Evolutionary conservation across 2,329 filamentous ascomycete species (phyloP).

Genomic region (Grosmannia clavigera): DNA sequence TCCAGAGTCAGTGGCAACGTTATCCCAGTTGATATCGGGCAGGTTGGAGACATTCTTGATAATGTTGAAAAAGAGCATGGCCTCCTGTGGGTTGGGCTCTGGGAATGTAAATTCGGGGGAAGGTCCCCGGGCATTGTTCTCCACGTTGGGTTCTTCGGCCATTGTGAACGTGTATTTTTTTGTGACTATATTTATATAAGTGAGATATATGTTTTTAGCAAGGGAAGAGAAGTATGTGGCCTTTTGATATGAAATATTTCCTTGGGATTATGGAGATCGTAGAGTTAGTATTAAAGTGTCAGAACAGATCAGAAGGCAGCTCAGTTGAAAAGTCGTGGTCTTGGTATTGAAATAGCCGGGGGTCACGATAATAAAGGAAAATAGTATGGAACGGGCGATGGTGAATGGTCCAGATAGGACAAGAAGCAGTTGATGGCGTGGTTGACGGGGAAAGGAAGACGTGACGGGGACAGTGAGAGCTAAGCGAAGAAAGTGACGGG

Average conservation of each 20-base stretch:
- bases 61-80: conserved; percentile 31
- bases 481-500: not conserved
- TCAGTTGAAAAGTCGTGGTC: no score
- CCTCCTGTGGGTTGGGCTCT: conserved; percentile 27
- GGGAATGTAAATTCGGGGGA: not conserved
- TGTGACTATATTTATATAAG: not conserved
- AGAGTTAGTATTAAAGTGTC: no score
- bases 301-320: no score
- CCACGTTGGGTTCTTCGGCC: not conserved
- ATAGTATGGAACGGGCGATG: not conserved
- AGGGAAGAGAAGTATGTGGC: no score
- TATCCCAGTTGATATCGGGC: conserved; percentile 35
- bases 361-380: not conserved
- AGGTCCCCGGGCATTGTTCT: not conserved
- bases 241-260: no score
- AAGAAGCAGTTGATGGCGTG: not conserved
- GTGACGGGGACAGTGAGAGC: not conserved
- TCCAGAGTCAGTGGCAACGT: conserved; percentile 27
- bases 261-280: no score
- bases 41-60: conserved; percentile 30
- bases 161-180: not conserved
- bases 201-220: not conserved
- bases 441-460: not conserved
- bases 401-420: not conserved
- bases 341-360: not conserved